phyloP scores from a whole-genome alignment of 805 yeast genomes.

The Candida glaebosa region DNA sequence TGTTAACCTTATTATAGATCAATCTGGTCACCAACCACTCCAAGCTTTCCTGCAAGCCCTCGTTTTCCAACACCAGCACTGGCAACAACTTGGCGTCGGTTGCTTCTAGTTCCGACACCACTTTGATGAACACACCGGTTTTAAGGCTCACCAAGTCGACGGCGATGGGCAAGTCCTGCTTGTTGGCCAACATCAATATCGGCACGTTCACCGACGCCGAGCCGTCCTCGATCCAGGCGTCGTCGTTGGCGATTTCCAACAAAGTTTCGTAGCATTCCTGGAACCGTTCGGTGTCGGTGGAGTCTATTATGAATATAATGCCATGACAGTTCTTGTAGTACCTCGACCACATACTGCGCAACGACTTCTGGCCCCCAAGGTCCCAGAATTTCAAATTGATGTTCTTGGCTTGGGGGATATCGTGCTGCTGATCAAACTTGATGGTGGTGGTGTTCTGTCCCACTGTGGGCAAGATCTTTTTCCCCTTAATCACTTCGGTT shows the following conservation, averaged over 20 bases:
- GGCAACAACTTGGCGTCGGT: conserved; percentile 89
- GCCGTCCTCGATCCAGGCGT: conserved; percentile 33
- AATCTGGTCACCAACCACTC: conserved; percentile 84
- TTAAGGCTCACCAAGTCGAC: conserved; percentile 53
- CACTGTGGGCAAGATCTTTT: conserved; percentile 83
- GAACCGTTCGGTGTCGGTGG: conserved; percentile 78
- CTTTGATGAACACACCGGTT: conserved; percentile 79
- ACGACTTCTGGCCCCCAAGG: conserved; percentile 89
- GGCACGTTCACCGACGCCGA: conserved; percentile 61
- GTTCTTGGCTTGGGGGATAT: conserved; percentile 34
- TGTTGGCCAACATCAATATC: conserved; percentile 90
- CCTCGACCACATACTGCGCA: conserved; percentile 82
- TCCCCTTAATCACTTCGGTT: conserved; percentile 32
- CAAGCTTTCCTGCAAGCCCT: conserved; percentile 81
- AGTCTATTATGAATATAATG: conserved; percentile 87
- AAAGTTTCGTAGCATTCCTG: conserved; percentile 77
- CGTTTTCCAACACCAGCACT: conserved; percentile 77
- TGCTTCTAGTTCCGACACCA: conserved; percentile 80
- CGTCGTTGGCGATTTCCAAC: conserved; percentile 40
- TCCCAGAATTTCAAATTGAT: conserved; percentile 85
- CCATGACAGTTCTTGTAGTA: conserved; percentile 88
- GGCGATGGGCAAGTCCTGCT: conserved; percentile 68
- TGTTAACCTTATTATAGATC: conserved; percentile 57
- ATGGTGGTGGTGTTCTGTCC: conserved; percentile 76
- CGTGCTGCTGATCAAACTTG: conserved; percentile 38